phyloP scores from a whole-genome alignment of 441 rosid species.

The Croton laevigatus region DNA sequence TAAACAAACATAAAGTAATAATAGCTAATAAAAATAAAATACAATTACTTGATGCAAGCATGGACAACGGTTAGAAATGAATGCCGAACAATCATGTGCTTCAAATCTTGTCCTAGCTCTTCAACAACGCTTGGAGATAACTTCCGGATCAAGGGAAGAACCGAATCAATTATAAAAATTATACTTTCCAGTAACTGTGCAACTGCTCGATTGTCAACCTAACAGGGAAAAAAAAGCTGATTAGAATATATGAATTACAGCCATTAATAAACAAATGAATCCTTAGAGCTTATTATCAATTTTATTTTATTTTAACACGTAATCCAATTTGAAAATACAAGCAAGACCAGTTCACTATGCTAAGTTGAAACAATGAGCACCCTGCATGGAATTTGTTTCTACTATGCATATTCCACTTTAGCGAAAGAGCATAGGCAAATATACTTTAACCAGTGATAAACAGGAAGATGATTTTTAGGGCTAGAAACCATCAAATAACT shows the following conservation, averaged over 20 bases:
- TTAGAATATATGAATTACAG: conserved; percentile 23
- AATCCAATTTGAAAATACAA: not conserved
- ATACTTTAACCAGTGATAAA: not conserved
- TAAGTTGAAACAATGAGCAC: not conserved
- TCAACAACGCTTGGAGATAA: conserved; percentile 72
- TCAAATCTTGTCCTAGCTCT: conserved; percentile 96
- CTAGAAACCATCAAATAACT: not conserved
- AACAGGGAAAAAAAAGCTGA: conserved; percentile 32
- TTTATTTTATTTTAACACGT: not conserved
- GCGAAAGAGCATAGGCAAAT: not conserved
- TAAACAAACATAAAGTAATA: conserved; percentile 17
- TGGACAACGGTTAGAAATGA: conserved; percentile 98
- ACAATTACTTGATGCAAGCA: conserved; percentile 90
- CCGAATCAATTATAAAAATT: conserved; percentile 84
- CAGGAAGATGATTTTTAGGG: not conserved
- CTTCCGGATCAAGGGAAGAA: conserved; percentile 83
- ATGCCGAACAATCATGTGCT: conserved; percentile 94
- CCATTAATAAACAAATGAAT: not conserved
- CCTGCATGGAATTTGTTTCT: not conserved
- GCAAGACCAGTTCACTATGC: not conserved
- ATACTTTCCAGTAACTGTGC: conserved; percentile 96
- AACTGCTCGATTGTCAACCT: conserved; percentile 84
- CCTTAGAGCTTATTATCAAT: too few species aligned
- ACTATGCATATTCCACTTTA: not conserved
- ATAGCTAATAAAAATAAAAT: conserved; percentile 8